A percentile compares a stretch with the other conserved stretches of the same genome.
Conservation (phyloP, 2,329 filamentous ascomycete species). For the Aureobasidium sp. region DNA sequence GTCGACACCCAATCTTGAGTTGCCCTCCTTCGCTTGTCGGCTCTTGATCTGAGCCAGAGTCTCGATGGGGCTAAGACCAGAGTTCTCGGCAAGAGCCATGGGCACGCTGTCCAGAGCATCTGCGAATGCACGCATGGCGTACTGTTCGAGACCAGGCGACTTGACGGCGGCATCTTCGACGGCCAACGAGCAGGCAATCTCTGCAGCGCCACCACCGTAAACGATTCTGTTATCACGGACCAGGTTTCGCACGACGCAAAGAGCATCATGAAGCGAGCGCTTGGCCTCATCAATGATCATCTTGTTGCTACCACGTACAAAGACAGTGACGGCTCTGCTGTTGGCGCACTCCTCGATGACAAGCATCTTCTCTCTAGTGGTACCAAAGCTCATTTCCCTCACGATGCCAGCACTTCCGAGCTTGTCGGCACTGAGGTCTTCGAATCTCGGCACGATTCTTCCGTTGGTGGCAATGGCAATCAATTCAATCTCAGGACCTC, state of each 20-base stretch:
- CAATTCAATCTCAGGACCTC: slow-evolving; percentile 93
- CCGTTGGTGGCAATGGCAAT: slow-evolving; percentile 98
- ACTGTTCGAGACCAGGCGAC: slow-evolving; percentile 96
- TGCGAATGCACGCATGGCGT: slow-evolving; percentile 96
- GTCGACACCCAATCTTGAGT: slow-evolving; percentile 79
- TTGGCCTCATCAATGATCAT: slow-evolving; percentile 99
- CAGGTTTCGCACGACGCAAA: slow-evolving; percentile 95
- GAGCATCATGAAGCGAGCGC: slow-evolving; percentile 90
- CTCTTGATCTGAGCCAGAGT: slow-evolving; percentile 93
- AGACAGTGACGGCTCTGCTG: slow-evolving; percentile 90
- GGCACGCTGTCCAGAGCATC: slow-evolving; percentile 90
- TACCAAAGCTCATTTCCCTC: slow-evolving; percentile 92
- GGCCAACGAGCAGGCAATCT: slow-evolving; percentile 93
- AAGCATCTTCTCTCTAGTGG: slow-evolving; percentile 97
- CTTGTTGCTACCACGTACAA: slow-evolving; percentile 97
- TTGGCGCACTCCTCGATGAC: slow-evolving; percentile 99
- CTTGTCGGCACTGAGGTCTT: slow-evolving; percentile 86
- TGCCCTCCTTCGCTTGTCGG: slow-evolving; percentile 83
- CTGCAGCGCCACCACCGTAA: slow-evolving; percentile 91
- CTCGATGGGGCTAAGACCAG: slow-evolving; percentile 89
- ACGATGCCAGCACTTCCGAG: slow-evolving; percentile 85
- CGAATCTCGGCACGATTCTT: slow-evolving; percentile 92
- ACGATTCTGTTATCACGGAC: slow-evolving; percentile 95
- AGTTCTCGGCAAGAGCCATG: slow-evolving; percentile 96
- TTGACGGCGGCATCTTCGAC: slow-evolving; percentile 87